Base-by-base conservation (phyloP, 2,329 filamentous ascomycete genomes). In the Hypoxylon sp. region DNA sequence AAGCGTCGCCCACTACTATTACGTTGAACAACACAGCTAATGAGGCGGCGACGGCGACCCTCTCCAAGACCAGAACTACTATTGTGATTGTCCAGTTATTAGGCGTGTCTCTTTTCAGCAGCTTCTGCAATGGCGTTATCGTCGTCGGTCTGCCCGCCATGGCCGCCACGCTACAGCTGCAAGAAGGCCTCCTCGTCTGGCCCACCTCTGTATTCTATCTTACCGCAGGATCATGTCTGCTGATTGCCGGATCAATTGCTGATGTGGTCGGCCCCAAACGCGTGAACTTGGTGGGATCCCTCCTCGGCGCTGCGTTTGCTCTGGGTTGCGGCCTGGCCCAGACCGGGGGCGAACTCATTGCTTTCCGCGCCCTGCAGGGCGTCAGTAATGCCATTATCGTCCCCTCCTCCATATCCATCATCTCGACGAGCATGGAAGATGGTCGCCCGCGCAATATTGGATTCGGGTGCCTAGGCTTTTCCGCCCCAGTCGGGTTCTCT, bases 181-280 rank as follows among this genome's bases (percentile, higher is more conserved):
- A 42, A 17, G 25, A 56, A 30, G 37, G 37, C 30, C 53, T 56
- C 14, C 53, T 56, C 22, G 7, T 56, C 17, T 56, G 53, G 53
- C 53, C 53, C 11, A 33, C 22, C 10, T 56, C 53, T 13, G 53
- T 56, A 13, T 44, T 44, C 25, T 42, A 42, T 44, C 53, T 56
- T 20, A 44, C 35, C 40, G 35, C 37, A 7, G 37, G 53, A 44
- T 56, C 35, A 3, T 44, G 22, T 17, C 20, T 56, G 6, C 2
- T 56, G 8, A 44, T 56, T 27, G 22, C 37, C 22, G 53, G 53
- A 20, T 42, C 53, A 13, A 33, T 56, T 20, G 53, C 53, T 20
- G 53, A 56, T 17, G 37, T 56, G 8, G 53, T 14, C 37, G 53
- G 53, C 13, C 20, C 35, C 11, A 42, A 44, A 10, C 25, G 35